A percentile compares a stretch with the other conserved stretches of the same genome.
Conservation (phyloP, 495 filamentous ascomycete genomes). For the Tuber magnatum region DNA sequence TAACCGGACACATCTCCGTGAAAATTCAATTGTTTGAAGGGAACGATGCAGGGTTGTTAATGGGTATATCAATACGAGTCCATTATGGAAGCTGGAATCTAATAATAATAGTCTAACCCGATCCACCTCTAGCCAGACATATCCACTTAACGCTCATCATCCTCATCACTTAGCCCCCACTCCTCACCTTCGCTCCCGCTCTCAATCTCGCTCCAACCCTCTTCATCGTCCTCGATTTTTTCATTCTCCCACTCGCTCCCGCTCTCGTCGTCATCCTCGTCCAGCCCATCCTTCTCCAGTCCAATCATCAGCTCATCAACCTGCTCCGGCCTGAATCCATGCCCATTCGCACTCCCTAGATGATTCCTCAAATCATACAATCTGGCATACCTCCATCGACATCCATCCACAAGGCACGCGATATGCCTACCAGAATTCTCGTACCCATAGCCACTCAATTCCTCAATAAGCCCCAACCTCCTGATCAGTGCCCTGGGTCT, state of each 20-base stretch:
- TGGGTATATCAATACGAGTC: not conserved
- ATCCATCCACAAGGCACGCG: slow-evolving; percentile 34
- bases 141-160: not conserved
- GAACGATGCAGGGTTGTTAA: no score
- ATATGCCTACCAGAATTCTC: slow-evolving; percentile 36
- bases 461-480: slow-evolving; percentile 19
- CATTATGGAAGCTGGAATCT: not conserved
- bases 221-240: slow-evolving; percentile 14
- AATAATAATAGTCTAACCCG: not conserved
- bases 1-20: no score
- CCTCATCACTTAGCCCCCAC: slow-evolving; percentile 1
- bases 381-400: slow-evolving; percentile 34
- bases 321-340: slow-evolving; percentile 28
- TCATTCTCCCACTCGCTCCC: slow-evolving; percentile 10
- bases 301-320: slow-evolving; percentile 32
- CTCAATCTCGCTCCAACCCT: slow-evolving; percentile 18
- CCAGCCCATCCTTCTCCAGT: not conserved
- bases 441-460: slow-evolving; percentile 38
- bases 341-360: slow-evolving; percentile 24
- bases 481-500: slow-evolving; percentile 11
- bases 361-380: slow-evolving; percentile 34
- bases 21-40: no score
- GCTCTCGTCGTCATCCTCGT: not conserved
- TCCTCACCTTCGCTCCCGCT: slow-evolving; percentile 25
- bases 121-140: not conserved